Evolutionary conservation across 169 alveolate genomes (phyloP), one percentile per base, ranked within the genome.

Genomic region (Plasmodium cynomolgi): DNA sequence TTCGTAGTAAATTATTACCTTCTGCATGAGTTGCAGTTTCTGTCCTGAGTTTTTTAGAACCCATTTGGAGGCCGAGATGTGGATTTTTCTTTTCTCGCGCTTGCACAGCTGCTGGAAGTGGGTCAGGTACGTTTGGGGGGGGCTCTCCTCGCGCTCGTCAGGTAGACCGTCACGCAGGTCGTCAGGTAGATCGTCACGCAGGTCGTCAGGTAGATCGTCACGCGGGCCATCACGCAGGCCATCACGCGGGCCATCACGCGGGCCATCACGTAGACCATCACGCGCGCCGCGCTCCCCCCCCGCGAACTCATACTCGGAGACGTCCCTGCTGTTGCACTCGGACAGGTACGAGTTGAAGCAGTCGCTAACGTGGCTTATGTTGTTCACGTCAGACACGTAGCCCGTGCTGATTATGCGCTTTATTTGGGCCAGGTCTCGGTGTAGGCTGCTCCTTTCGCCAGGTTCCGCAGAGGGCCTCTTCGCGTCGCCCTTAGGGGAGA

Each of bases 41-140:
- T 85, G 93, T 8, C 93, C 93, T 1, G 81, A 74, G 17, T 85
- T 85, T 1, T 85, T 85, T 47, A 85, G 62, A 6, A 85, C 83
- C 93, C 93, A 85, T 33, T 85, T 56, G 29, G 93, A 85, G 33
- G 93, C 50, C 6, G 93, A 85, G 1, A 85, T 77, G 37, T 85
- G 23, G 1, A 85, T 85, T n/a, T 75, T 47, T 29, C 62, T 31
- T 34, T 85, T 85, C n/a, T 85, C 77, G n/a, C 62, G 11, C 41
- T 85, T 85, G 62, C 93, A 85, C 68, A 85, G 62, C 13, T 75
- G 79, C 47, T 85, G 79, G 29, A 85, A 85, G 31, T 54, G 54
- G 44, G 41, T 74, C 39, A 85, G 50, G n/a, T 34, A 41, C 13
- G 29, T 68, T 11, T 68, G 29, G 23, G 74, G 8, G 33, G 31